phyloP scores from a whole-genome alignment of 2,329 filamentous ascomycete species.

The Byssoonygena ceratinophila region DNA sequence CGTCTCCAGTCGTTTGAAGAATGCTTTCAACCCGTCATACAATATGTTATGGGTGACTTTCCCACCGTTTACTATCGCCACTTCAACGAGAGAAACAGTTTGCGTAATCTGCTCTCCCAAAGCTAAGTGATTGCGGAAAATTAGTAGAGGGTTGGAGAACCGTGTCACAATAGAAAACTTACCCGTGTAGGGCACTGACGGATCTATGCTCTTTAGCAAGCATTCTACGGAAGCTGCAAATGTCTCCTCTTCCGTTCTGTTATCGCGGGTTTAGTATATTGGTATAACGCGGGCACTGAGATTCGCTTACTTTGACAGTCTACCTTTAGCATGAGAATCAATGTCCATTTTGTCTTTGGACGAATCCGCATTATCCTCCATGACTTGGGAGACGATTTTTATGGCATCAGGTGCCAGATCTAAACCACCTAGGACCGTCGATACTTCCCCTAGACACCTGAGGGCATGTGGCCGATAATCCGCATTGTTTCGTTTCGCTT shows the following conservation, averaged over 20 bases:
- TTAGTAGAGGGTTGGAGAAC: conserved; percentile 17
- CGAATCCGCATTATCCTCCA: conserved; percentile 45
- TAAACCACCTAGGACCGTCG: conserved; percentile 55
- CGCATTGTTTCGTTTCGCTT: conserved; percentile 87
- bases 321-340: conserved; percentile 40
- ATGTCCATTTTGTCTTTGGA: conserved; percentile 59
- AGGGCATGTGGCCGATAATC: conserved; percentile 69
- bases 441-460: conserved; percentile 59
- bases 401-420: conserved; percentile 59
- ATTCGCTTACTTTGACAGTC: conserved; percentile 27
- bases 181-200: conserved; percentile 17
- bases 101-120: conserved; percentile 25
- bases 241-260: conserved; percentile 26
- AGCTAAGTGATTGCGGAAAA: conserved; percentile 16
- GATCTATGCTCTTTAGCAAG: conserved; percentile 31
- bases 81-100: conserved; percentile 23
- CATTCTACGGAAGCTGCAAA: conserved; percentile 32
- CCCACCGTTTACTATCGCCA: conserved; percentile 26
- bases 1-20: conserved; percentile 26
- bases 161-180: conserved; percentile 17
- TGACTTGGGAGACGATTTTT: conserved; percentile 51
- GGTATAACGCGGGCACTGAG: too few species aligned
- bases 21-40: conserved; percentile 28
- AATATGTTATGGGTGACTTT: conserved; percentile 28
- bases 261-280: too few species aligned